Evolutionary conservation across 441 rosid genomes (phyloP), one percentile per base, ranked within the genome.

Genomic region (Mallotus japonicus): DNA sequence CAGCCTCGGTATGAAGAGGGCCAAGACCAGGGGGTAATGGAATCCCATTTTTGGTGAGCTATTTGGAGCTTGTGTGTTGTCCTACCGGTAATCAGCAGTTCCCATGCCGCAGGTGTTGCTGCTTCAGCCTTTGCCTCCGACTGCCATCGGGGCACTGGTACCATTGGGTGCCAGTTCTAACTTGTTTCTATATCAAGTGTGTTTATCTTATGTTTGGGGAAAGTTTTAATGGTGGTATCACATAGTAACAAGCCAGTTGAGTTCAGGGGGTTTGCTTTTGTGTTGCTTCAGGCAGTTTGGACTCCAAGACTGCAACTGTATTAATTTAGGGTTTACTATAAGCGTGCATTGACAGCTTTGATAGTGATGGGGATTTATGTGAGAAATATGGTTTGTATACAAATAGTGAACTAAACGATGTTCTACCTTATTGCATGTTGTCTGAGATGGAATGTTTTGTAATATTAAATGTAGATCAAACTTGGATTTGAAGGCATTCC

Each of bases 1-100:
- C 89, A 91, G 92, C 88, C 95, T 93, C n/a, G 95, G 98, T 51
- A 85, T 95, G 96, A 95, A 95, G 89, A 85, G 99, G 83, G 97
- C 98, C 67, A 93, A 93, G 85, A 91, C 97, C 47, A 85, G 93
- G 80, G 96, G 92, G 80, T 89, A 75, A 79, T 75, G 73, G 70
- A 62, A 73, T 37, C 71, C 69, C 59, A 16, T 62, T 62, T 16
- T 17, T 32, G 16, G 37, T 58, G 76, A 82, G 81, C 80, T 73
- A 69, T 56, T 77, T 71, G 79, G 79, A 79, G 84, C 82, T 76
- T 60, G 75, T 73, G 71, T 82, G 78, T 72, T 74, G 83, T 75
- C 75, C 76, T 75, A 80, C 80, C 76, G 59, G 75, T 72, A 75
- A 77, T 72, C 73, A 78, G 90, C 79, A 68, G 79, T 79, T 70